Evolutionary conservation across 495 filamentous ascomycete species (phyloP), one percentile per base, ranked within the genome.

Genomic region (Aspergillus sclerotioniger): DNA sequence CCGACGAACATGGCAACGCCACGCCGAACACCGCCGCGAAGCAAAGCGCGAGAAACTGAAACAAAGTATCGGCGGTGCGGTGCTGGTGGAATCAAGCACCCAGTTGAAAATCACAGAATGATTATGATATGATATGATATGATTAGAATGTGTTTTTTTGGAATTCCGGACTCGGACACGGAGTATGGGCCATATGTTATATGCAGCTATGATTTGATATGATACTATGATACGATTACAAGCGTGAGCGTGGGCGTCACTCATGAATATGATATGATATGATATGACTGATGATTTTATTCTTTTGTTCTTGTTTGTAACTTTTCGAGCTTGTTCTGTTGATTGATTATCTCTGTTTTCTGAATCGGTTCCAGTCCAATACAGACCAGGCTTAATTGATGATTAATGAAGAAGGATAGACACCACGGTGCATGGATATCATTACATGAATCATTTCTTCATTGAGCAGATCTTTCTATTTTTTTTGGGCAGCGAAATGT

Each of bases 41-140:
- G 86, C 82, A 60, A 74, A 85, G 54, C 81, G 85, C 47, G 79
- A 87, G 53, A 79, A 75, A 60, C 76, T 95, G 53, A 82, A 88
- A 64, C 77, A 82, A 55, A 88, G 80, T 61, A 96, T 95, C 65
- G 79, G 81, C 3, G 65, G 64, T 25, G 70, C 69, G 13, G 58
- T 74, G 3, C 62, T 71, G 47, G 65, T 74, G 53, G 66, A 64
- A 20, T 77, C 72, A 9, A 72, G 72, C 56, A 67, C 56, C 13
- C 57, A 61, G 41, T 37, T 62, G 9, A 46, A 51, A n/a, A 41
- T 45, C 39, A 16, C 12, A 25, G 49, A 43, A 32, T 50, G 35
- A 50, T 39, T 33, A 25, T 56, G 4, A 58, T 33, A 44, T 54
- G 39, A 54, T 33, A 54, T 35, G 51, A 56, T 32, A 50, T 54